These are phyloP conservation scores for Volvox reticuliferus DNA, from an alignment of 139 green algal genomes.

Conservation along the genomic window DNA sequence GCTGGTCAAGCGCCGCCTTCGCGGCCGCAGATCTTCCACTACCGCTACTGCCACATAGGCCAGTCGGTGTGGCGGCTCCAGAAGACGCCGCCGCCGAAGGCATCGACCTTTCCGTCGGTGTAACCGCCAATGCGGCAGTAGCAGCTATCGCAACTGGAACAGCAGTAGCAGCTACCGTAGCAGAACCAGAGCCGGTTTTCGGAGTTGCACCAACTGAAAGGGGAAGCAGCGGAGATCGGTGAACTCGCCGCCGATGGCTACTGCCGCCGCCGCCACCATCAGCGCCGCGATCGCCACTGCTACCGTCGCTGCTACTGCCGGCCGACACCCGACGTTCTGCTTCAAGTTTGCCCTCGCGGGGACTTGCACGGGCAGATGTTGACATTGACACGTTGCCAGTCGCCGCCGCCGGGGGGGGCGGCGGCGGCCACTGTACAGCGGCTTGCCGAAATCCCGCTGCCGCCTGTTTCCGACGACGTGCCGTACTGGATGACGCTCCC, in stretches of 20 bases:
- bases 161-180: background rate
- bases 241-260: background rate
- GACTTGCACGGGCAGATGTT: background rate
- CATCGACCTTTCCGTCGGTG: background rate
- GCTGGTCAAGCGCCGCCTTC: constrained; percentile 4
- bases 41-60: background rate
- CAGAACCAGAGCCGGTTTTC: background rate
- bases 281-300: background rate
- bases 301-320: background rate
- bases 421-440: background rate
- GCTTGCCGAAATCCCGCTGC: background rate
- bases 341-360: too few relatives aligned
- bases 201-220: background rate
- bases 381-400: background rate
- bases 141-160: too few relatives aligned
- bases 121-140: background rate
- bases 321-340: too few relatives aligned
- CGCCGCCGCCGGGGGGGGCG: background rate
- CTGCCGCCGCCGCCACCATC: background rate
- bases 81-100: background rate
- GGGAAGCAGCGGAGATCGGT: background rate
- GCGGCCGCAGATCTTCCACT: background rate
- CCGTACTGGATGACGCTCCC: background rate
- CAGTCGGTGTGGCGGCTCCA: background rate
- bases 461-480: background rate